Base-by-base conservation (phyloP, 768 basidiomycete genomes). In the Termitomyces titanicus region DNA sequence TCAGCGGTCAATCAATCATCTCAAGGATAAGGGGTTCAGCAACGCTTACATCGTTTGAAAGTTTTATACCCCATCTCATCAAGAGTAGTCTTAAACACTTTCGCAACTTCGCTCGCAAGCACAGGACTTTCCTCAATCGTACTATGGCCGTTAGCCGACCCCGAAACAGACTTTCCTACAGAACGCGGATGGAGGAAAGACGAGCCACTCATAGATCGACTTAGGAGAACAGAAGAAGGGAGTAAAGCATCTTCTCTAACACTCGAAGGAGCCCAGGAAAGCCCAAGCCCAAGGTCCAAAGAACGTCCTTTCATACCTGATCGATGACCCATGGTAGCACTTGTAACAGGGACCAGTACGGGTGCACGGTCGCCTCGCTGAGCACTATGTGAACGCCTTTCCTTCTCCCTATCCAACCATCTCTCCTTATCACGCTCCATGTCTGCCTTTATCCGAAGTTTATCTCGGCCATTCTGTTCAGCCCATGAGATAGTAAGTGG, bases 231-330 rank as follows among this genome's bases (percentile, higher is more conserved):
- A 5, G 75, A 74, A 45, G 74, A 67, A 17, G 82, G 82, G 57
- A 87, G 66, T 33, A 90, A 68, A n/a, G 83, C 80, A 38, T 85
- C 83, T 65, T 88, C 86, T 47, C 79, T 78, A 57, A 90, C 75
- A 58, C 74, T 84, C 33, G 79, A 77, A 20, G 88, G 85, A 3
- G 88, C 88, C 88, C 88, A 89, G 13, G 85, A 72, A 40, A 90
- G 73, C 5, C 85, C 86, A 15, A 89, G 67, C 2, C 83, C 83
- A 9, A 89, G 77, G 66, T 89, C 88, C 35, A 90, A 68, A 24
- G 87, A 89, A 24, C 86, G 84, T 1, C 87, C 86, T 64, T 85
- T 88, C 6, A 74, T 70, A 27, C 78, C 77, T 2, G 77, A 75
- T 34, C 78, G 70, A 58, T 77, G 71, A 0, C 76, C 71, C 51